Evolutionary conservation across 202 grass and related monocot species (phyloP).

Genomic region (Setaria italica): DNA sequence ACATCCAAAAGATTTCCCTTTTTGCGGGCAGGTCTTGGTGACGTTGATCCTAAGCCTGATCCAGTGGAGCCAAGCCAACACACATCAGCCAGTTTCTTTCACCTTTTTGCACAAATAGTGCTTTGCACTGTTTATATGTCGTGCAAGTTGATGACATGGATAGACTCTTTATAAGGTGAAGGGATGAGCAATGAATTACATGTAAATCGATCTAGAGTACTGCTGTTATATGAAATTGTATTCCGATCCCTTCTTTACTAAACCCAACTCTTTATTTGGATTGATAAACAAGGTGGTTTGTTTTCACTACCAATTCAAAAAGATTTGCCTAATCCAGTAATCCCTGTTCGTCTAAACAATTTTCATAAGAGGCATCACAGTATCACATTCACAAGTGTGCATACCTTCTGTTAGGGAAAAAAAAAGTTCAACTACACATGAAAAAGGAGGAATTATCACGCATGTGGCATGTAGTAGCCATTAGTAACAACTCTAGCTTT

Average conservation of each 20-base stretch:
- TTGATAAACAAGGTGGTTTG: too few species aligned
- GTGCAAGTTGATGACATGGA: neutral
- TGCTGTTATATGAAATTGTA: neutral
- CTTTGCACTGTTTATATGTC: neutral
- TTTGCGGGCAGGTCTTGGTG: conserved; percentile 2
- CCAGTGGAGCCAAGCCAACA: neutral
- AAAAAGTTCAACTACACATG: neutral
- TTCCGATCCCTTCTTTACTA: neutral
- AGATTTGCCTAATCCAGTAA: neutral
- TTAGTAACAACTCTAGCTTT: neutral
- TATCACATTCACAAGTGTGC: neutral
- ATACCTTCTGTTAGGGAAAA: neutral
- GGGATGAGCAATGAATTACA: neutral
- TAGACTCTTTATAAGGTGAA: neutral
- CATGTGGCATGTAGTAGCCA: too few species aligned
- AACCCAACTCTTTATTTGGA: too few species aligned
- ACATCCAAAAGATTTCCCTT: conserved; percentile 4
- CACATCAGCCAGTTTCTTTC: neutral
- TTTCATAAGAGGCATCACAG: neutral
- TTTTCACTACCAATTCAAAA: neutral
- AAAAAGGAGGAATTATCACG: neutral
- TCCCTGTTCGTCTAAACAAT: neutral
- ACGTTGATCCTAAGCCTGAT: conserved; percentile 12
- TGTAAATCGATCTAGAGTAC: neutral
- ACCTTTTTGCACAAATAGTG: neutral